Evolutionary conservation across 495 filamentous ascomycete genomes (phyloP).

Genomic region (Talaromyces trachyspermus): DNA sequence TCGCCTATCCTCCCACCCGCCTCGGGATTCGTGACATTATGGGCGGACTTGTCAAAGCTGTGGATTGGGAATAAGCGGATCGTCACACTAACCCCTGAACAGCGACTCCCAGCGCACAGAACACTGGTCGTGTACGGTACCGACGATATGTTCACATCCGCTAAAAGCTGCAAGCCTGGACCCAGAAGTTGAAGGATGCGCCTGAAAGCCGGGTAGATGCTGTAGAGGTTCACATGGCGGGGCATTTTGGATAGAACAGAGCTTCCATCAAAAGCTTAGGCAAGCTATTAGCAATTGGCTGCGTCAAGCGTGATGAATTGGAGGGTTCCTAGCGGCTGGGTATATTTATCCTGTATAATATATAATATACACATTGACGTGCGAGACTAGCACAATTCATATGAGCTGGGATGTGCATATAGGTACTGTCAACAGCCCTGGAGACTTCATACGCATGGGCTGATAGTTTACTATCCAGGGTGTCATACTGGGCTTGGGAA

Average conservation of each 20-base stretch:
- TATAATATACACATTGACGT: too few relatives aligned
- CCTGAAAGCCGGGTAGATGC: conserved; percentile 23
- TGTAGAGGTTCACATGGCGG: conserved; percentile 58
- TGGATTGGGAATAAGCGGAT: conserved; percentile 23
- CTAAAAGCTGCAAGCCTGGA: conserved; percentile 66
- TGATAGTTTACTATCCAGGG: too few relatives aligned
- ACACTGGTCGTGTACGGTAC: conserved; percentile 75
- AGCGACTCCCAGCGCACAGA: conserved; percentile 47
- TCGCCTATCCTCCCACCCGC: conserved; percentile 68
- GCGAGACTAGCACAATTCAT: too few relatives aligned
- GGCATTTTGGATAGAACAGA: conserved; percentile 79
- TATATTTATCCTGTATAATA: not conserved
- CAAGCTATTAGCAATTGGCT: conserved; percentile 37
- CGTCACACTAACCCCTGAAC: conserved; percentile 32
- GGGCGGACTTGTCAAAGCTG: conserved; percentile 8
- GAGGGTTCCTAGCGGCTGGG: not conserved
- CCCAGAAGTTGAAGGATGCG: conserved; percentile 40
- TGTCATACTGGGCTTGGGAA: too few relatives aligned
- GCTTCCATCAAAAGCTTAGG: conserved; percentile 49
- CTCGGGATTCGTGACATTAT: conserved; percentile 50
- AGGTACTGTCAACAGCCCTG: too few relatives aligned
- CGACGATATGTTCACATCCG: conserved; percentile 67
- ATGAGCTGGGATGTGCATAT: too few relatives aligned
- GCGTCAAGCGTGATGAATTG: conserved; percentile 10
- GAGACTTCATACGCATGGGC: too few relatives aligned